phyloP scores from a whole-genome alignment of 2,329 filamentous ascomycete genomes.

The Colletotrichum trifolii region DNA sequence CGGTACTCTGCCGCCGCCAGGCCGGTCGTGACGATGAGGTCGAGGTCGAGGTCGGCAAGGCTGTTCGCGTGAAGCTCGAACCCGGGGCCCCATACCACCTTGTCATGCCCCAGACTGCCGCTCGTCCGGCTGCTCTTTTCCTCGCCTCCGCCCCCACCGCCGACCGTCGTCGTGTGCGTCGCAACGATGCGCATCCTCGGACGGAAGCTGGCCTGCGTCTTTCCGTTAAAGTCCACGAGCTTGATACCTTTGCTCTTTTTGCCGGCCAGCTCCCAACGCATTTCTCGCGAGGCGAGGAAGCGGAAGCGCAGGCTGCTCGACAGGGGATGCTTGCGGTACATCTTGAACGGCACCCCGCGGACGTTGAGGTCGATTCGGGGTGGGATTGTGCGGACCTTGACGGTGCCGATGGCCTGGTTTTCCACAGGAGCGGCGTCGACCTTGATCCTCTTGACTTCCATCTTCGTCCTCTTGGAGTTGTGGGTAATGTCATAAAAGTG shows the following conservation, averaged over 20 bases:
- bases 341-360: constrained; percentile 28
- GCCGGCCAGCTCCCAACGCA: constrained; percentile 29
- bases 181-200: constrained; percentile 4
- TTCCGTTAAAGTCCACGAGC: constrained; percentile 35
- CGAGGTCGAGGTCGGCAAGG: constrained; percentile 32
- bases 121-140: constrained; percentile 1
- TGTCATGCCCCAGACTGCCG: background rate
- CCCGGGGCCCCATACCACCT: constrained; percentile 14
- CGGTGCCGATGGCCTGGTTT: constrained; percentile 10
- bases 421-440: constrained; percentile 11
- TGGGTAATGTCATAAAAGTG: constrained; percentile 21
- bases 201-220: constrained; percentile 21
- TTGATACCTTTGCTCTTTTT: constrained; percentile 21
- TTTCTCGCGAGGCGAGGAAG: constrained; percentile 26
- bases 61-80: constrained; percentile 28
- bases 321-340: constrained; percentile 30
- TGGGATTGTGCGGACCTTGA: constrained; percentile 29
- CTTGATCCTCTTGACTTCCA: constrained; percentile 24
- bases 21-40: constrained; percentile 34
- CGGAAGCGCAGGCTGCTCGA: constrained; percentile 25
- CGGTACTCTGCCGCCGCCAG: constrained; percentile 35
- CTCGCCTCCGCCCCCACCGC: background rate
- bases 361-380: constrained; percentile 28
- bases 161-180: background rate
- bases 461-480: constrained; percentile 27